Percentiles rank a stretch among this genome's conserved stretches.
Evolutionary conservation across 768 basidiomycete species (phyloP).

Genomic region (Mycena albidolilacea): DNA sequence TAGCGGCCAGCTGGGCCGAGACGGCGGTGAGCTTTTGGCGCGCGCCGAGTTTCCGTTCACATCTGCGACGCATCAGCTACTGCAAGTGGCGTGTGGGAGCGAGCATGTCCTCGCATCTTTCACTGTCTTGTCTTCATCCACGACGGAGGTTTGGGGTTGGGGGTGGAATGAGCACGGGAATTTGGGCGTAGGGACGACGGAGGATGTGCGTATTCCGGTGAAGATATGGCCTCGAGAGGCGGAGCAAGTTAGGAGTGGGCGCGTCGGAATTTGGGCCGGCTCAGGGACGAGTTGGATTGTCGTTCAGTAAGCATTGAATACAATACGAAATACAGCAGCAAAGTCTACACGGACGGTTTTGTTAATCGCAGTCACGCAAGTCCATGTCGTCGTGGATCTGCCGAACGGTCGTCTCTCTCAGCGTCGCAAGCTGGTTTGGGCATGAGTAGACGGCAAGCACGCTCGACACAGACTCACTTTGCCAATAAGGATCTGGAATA

Average conservation of each 20-base stretch:
- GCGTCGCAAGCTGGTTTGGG: not conserved
- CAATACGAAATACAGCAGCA: not conserved
- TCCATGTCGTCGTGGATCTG: not conserved
- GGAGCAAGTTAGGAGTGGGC: slow-evolving; percentile 3
- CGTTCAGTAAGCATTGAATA: slow-evolving; percentile 13
- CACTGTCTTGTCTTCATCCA: slow-evolving; percentile 17
- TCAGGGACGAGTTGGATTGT: slow-evolving; percentile 40
- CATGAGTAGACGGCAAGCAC: not conserved
- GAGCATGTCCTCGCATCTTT: slow-evolving; percentile 81
- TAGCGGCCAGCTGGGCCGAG: slow-evolving; percentile 78
- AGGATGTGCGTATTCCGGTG: slow-evolving; percentile 65
- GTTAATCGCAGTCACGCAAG: not conserved
- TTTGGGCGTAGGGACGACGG: slow-evolving; percentile 76
- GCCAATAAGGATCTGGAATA: not conserved
- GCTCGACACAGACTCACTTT: not conserved
- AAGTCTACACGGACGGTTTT: not conserved
- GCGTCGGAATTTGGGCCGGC: slow-evolving; percentile 44
- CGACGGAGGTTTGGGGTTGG: slow-evolving; percentile 82
- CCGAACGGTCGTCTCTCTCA: not conserved
- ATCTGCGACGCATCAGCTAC: slow-evolving; percentile 40
- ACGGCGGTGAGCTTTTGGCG: slow-evolving; percentile 4
- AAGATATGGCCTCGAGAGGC: slow-evolving; percentile 65
- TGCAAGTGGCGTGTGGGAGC: slow-evolving; percentile 79
- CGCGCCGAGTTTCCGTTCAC: slow-evolving; percentile 43
- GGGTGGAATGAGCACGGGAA: slow-evolving; percentile 99